Evolutionary conservation across 371 early-diverging fungal species (phyloP).

Genomic region (Actinomucor elegans): DNA sequence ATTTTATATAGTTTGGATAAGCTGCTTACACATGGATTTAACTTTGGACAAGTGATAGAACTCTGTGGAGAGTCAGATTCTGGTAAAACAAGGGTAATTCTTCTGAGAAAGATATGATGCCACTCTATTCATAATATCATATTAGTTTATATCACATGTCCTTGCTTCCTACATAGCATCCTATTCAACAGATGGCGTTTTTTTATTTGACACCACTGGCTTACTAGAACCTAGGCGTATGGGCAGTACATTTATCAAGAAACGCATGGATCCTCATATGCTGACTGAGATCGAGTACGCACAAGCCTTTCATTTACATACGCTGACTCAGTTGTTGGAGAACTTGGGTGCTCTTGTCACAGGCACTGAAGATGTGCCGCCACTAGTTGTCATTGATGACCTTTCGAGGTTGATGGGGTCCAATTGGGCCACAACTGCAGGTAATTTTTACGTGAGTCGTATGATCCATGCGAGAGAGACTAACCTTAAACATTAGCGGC

Average conservation of each 20-base stretch:
- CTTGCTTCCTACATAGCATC: neutral
- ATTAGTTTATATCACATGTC: constrained; percentile 9
- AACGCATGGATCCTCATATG: neutral
- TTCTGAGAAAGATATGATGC: neutral
- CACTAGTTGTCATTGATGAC: constrained; percentile 1
- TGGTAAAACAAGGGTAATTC: neutral
- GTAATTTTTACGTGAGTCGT: too few species aligned
- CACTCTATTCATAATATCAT: too few species aligned
- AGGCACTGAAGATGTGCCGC: neutral
- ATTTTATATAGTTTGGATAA: constrained; percentile 1
- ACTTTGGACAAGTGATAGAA: constrained; percentile 5
- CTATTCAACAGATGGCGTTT: neutral
- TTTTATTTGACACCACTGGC: constrained; percentile 10
- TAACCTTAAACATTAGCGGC: too few species aligned
- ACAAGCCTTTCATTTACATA: constrained; percentile 2
- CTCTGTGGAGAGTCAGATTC: constrained; percentile 4
- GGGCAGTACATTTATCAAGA: too few species aligned
- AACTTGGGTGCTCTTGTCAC: constrained; percentile 4
- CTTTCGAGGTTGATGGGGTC: neutral
- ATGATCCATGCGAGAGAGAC: too few species aligned
- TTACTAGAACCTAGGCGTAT: constrained; percentile 5
- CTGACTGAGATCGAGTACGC: neutral
- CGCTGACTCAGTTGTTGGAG: constrained; percentile 3
- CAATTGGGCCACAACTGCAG: neutral
- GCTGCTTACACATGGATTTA: constrained; percentile 3